Evolutionary conservation across 768 basidiomycete species (phyloP).

Genomic region (Amanita pallidorosea): DNA sequence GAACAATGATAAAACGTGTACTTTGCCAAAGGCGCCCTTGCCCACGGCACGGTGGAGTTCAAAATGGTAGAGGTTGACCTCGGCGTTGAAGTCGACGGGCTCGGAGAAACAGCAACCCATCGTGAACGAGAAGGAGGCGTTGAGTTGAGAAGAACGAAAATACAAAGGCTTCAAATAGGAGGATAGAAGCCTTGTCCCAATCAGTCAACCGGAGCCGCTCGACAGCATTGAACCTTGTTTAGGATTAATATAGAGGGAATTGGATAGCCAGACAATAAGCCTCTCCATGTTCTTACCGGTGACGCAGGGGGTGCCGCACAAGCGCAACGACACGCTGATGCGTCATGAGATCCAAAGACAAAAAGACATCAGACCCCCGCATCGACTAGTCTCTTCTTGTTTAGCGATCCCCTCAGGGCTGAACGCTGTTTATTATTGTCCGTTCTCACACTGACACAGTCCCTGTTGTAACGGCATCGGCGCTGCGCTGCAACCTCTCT

Average conservation of each 20-base stretch:
- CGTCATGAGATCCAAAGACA: constrained; percentile 11
- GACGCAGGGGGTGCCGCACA: background rate
- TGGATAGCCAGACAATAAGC: constrained; percentile 9
- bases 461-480: background rate
- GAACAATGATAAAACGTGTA: constrained; percentile 16
- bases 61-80: constrained; percentile 91
- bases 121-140: constrained; percentile 25
- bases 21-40: constrained; percentile 98
- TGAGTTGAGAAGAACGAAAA: constrained; percentile 13
- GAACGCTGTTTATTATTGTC: background rate
- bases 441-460: background rate
- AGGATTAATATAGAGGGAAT: constrained; percentile 1
- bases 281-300: background rate
- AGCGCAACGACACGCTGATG: background rate
- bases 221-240: constrained; percentile 16
- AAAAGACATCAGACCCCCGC: constrained; percentile 8
- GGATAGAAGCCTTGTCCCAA: constrained; percentile 7
- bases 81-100: constrained; percentile 77
- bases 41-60: constrained; percentile 93
- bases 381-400: background rate
- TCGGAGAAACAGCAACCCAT: constrained; percentile 64
- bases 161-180: constrained; percentile 28
- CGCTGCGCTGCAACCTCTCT: constrained; percentile 6
- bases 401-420: background rate
- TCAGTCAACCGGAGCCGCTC: background rate